Evolutionary conservation across 306 rosid species (phyloP).

Genomic region (Quillaja saponaria): DNA sequence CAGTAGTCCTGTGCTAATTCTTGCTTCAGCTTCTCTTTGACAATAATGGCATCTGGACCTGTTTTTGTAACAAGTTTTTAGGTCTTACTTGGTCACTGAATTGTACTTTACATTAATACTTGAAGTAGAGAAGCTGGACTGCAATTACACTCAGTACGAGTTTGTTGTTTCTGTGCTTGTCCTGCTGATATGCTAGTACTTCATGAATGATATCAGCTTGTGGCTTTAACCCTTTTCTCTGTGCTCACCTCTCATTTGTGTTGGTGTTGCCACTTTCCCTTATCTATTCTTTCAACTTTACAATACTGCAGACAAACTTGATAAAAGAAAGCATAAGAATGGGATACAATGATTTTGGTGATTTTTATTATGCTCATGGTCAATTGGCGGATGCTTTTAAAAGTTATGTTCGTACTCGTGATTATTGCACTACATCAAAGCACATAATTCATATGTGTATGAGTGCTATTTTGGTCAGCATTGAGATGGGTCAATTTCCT

Average conservation of each 20-base stretch:
- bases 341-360: slow-evolving; percentile 99
- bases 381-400: slow-evolving; percentile 89
- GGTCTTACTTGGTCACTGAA: neutral
- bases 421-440: slow-evolving; percentile 93
- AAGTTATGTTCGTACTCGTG: slow-evolving; percentile 90
- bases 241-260: neutral
- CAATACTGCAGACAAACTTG: slow-evolving; percentile 78
- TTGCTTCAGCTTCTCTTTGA: too few relatives aligned
- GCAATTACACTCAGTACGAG: neutral
- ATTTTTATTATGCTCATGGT: slow-evolving; percentile 89
- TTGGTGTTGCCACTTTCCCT: neutral
- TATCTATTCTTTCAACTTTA: slow-evolving; percentile 29
- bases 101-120: slow-evolving; percentile 1
- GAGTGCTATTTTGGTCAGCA: slow-evolving; percentile 94
- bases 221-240: slow-evolving; percentile 14
- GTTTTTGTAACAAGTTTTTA: neutral
- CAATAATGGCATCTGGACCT: too few relatives aligned
- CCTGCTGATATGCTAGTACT: neutral
- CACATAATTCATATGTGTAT: slow-evolving; percentile 94
- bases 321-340: slow-evolving; percentile 98
- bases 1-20: too few relatives aligned
- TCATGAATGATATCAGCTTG: neutral
- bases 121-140: slow-evolving; percentile 16
- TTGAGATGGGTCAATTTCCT: slow-evolving; percentile 97
- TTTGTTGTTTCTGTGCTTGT: slow-evolving; percentile 13